These are phyloP conservation scores for Podospora pseudopauciseta DNA, from an alignment of 495 filamentous ascomycete genomes.

Conservation along the genomic window DNA sequence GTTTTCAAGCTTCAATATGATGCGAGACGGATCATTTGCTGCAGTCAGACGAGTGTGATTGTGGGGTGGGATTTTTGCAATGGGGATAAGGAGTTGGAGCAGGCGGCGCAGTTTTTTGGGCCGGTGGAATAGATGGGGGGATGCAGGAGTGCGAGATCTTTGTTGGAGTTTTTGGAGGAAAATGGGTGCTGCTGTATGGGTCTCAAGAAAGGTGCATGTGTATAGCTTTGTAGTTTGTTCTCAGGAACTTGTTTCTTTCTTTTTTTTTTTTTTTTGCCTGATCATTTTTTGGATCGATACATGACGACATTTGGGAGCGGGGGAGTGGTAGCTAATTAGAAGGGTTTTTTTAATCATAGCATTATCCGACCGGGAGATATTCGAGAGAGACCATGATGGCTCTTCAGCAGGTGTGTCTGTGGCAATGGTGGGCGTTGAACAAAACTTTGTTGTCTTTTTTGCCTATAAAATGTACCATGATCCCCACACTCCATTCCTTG, in stretches of 20 bases:
- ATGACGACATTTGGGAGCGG: background rate
- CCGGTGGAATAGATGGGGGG: conserved; percentile 42
- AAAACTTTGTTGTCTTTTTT: background rate
- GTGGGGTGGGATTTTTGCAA: conserved; percentile 98
- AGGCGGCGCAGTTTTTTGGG: conserved; percentile 74
- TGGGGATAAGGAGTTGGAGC: conserved; percentile 77
- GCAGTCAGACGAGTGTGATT: conserved; percentile 83
- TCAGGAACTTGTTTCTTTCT: background rate
- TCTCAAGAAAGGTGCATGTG: background rate
- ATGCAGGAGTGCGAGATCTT: background rate
- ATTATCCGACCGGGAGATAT: too few relatives aligned
- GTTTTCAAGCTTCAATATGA: conserved; percentile 99
- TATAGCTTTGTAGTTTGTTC: background rate
- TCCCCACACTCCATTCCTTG: background rate
- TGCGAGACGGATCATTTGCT: conserved; percentile 88
- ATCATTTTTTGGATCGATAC: background rate
- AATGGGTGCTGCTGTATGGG: background rate
- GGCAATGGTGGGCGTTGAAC: background rate
- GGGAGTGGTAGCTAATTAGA: background rate
- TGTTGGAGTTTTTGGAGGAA: background rate
- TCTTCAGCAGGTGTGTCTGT: too few relatives aligned
- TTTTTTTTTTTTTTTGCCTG: background rate
- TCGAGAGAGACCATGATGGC: too few relatives aligned
- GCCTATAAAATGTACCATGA: background rate
- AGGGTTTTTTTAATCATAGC: background rate